Base-by-base conservation (phyloP, 495 filamentous ascomycete genomes). In the Umbilicaria muhlenbergii region DNA sequence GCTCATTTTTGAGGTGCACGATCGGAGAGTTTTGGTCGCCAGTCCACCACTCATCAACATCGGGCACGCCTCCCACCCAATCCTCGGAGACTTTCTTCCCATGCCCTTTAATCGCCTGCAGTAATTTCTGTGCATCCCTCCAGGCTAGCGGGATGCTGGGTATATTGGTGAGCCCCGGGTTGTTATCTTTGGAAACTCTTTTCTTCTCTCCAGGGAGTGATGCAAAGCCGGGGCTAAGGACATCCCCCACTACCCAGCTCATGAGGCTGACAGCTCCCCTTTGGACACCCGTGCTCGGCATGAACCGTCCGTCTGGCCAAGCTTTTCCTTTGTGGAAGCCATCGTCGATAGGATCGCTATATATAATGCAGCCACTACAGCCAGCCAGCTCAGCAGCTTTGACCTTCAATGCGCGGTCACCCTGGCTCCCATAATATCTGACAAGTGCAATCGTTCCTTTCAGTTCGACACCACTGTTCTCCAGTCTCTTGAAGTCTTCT, bases 91-190 rank as follows among this genome's bases (percentile, higher is more conserved):
- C 74, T 39, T 69, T 68, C 15, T 75, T 65, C 34, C 91, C 91
- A 51, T 81, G 71, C 5, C 83, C 84, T 58, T 87, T 70, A 32
- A 98, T 69, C 11, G 74, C 70, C 53, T 83, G 70, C 11, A 98
- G 65, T 24, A 98, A 73, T 34, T 69, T 68, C 46, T 91, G 74
- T 2, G 91, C 91, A 63, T 96, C 86, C 40, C 78, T 74, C 83
- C 84, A 94, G 31, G 89, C 64, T 31, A 98, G 65, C 1, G 91
- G 91, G 28, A 96, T 60, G 55, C 83, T 92, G 2, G 91, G 91
- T 36, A 98, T 96, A 13, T 79, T 73, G 32, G 77, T 68, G 15
- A 96, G 66, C 2, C 76, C 91, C 2, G 71, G 63, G 21, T 82
- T 83, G 38, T 87, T 68, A 38, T 83, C 77, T 32, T 75, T 75